phyloP scores from a whole-genome alignment of 177 flowering plant genomes.

The Vitis hybrid region DNA sequence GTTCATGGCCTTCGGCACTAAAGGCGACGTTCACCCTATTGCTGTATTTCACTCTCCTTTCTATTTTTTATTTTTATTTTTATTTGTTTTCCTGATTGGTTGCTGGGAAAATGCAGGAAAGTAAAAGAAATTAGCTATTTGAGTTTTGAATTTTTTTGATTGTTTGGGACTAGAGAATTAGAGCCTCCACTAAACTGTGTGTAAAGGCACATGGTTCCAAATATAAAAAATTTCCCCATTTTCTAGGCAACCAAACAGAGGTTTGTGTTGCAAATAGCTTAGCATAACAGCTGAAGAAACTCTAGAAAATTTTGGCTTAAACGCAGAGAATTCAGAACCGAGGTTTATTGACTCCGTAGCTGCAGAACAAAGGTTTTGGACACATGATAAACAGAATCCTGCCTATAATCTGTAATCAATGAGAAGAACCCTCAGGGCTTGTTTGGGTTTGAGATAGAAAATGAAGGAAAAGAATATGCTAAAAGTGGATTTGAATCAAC shows the following conservation, averaged over 20 bases:
- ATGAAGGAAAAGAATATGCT: too few relatives aligned
- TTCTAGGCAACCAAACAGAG: background rate
- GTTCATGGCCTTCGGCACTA: conserved; percentile 95
- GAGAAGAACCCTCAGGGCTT: too few relatives aligned
- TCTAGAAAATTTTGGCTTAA: background rate
- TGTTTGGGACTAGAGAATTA: background rate
- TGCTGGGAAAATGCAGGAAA: background rate
- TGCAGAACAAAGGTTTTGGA: too few relatives aligned
- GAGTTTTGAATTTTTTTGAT: background rate
- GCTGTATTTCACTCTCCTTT: conserved; percentile 41
- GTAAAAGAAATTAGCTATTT: background rate
- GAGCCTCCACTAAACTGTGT: too few relatives aligned
- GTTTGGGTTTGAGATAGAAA: too few relatives aligned
- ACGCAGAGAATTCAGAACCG: too few relatives aligned
- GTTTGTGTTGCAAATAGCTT: background rate
- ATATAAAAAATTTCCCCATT: background rate
- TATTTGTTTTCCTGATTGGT: background rate
- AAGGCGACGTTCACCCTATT: conserved; percentile 86
- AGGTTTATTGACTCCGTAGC: too few relatives aligned
- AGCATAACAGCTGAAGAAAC: background rate
- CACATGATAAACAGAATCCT: too few relatives aligned
- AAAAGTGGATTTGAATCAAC: too few relatives aligned
- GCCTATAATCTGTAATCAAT: too few relatives aligned
- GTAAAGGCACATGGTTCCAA: too few relatives aligned
- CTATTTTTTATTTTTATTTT: conserved; percentile 5